These are phyloP conservation scores for Corylus heterophylla DNA, from an alignment of 306 rosid species.

Conservation along the genomic window DNA sequence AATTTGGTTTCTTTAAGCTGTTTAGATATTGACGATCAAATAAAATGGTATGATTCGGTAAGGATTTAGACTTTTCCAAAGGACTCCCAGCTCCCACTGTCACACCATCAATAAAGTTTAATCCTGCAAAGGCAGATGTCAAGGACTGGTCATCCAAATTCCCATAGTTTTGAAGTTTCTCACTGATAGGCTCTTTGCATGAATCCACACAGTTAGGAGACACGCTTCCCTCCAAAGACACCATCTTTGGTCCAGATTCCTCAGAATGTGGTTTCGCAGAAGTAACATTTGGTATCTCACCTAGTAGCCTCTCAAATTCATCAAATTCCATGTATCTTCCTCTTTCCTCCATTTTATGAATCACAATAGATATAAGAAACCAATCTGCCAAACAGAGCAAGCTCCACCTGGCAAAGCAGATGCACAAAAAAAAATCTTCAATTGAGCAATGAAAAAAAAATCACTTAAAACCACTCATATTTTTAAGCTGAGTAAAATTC, in stretches of 20 bases:
- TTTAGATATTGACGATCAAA: constrained; percentile 23
- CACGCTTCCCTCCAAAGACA: constrained; percentile 22
- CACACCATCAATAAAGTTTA: constrained; percentile 28
- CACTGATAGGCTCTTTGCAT: constrained; percentile 26
- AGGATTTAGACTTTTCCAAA: constrained; percentile 11
- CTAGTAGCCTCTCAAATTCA: constrained; percentile 49
- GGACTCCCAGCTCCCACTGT: constrained; percentile 5
- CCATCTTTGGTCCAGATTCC: constrained; percentile 23
- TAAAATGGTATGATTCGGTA: constrained; percentile 14
- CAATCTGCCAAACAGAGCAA: constrained; percentile 10
- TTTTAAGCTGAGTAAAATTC: neutral
- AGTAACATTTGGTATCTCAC: constrained; percentile 53
- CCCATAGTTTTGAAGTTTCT: constrained; percentile 28
- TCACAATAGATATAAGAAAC: neutral
- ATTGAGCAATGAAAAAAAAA: neutral
- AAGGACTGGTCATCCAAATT: constrained; percentile 36
- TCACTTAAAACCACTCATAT: neutral
- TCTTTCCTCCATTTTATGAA: constrained; percentile 27
- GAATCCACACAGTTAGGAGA: constrained; percentile 24
- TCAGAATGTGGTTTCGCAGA: constrained; percentile 37
- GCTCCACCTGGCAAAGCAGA: neutral
- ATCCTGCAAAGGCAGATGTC: constrained; percentile 42
- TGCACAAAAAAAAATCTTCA: constrained; percentile 16
- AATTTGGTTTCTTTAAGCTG: constrained; percentile 20
- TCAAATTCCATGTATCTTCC: constrained; percentile 39